Conservation (phyloP, 352 stramenopile species). For the Pythium aristosporum region DNA sequence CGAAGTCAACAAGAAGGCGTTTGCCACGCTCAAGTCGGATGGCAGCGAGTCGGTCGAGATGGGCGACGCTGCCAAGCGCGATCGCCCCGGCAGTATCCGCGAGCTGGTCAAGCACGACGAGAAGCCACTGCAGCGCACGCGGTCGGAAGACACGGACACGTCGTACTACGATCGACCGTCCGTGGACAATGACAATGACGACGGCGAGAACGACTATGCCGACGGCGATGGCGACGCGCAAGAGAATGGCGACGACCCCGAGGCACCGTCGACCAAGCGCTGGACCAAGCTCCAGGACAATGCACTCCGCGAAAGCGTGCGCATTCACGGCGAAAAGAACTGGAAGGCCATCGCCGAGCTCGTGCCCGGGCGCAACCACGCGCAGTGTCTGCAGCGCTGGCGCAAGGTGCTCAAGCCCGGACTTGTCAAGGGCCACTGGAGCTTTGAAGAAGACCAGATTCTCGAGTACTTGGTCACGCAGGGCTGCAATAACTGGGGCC, state of each 20-base stretch:
- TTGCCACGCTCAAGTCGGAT: conserved; percentile 29
- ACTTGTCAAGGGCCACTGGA: conserved; percentile 95
- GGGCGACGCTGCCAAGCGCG: conserved; percentile 50
- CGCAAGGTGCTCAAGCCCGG: conserved; percentile 94
- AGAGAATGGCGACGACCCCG: conserved; percentile 43
- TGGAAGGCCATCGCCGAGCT: conserved; percentile 89
- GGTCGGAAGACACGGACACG: conserved; percentile 36
- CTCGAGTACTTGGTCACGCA: conserved; percentile 89
- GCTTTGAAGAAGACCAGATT: conserved; percentile 93
- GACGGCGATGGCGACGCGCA: conserved; percentile 14
- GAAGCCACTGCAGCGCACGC: conserved; percentile 64
- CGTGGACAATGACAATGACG: conserved; percentile 35
- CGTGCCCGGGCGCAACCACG: conserved; percentile 81
- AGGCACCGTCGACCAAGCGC: conserved; percentile 79
- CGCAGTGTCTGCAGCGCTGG: conserved; percentile 89
- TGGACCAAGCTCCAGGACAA: conserved; percentile 89
- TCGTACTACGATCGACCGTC: conserved; percentile 28
- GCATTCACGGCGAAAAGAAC: conserved; percentile 85
- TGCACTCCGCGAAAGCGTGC: conserved; percentile 78
- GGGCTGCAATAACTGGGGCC: conserved; percentile 92
- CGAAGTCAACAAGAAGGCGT: conserved; percentile 75
- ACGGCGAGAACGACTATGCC: conserved; percentile 21
- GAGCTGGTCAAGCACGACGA: conserved; percentile 54
- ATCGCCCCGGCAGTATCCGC: conserved; percentile 69
- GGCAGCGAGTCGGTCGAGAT: conserved; percentile 31